Evolutionary conservation across 169 alveolate genomes (phyloP).

Genomic region (Babesia ovis): DNA sequence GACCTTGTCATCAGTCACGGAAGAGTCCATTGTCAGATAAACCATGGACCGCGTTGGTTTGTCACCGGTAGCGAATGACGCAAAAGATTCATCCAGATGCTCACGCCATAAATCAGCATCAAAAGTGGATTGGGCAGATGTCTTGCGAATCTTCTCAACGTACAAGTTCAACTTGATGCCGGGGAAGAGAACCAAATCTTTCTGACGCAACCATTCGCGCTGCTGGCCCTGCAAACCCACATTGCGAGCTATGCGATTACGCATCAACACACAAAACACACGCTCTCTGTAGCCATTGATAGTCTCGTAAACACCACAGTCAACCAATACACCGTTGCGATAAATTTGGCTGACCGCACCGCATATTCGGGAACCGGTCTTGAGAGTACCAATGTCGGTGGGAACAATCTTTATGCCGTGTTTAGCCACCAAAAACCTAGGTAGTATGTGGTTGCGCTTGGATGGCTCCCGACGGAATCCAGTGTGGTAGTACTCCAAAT

Average conservation of each 20-base stretch:
- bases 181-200: constrained; percentile 57
- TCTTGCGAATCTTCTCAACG: constrained; percentile 58
- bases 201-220: constrained; percentile 54
- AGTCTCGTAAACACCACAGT: constrained; percentile 46
- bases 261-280: constrained; percentile 57
- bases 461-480: constrained; percentile 60
- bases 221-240: constrained; percentile 61
- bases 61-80: background rate
- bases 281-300: constrained; percentile 40
- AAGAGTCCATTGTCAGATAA: constrained; percentile 68
- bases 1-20: constrained; percentile 70
- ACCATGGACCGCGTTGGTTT: constrained; percentile 39
- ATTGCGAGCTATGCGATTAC: constrained; percentile 60
- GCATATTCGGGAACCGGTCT: constrained; percentile 48
- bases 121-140: constrained; percentile 52
- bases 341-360: constrained; percentile 54
- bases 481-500: constrained; percentile 57
- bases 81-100: constrained; percentile 45
- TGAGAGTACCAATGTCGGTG: constrained; percentile 19
- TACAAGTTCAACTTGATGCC: constrained; percentile 59
- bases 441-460: constrained; percentile 42
- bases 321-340: constrained; percentile 60
- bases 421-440: constrained; percentile 30
- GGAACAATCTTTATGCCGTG: background rate
- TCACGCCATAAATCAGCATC: constrained; percentile 67